A percentile compares a stretch with the other conserved stretches of the same genome.
phyloP scores from a whole-genome alignment of 2,329 filamentous ascomycete genomes.

The Rutstroemia sp. region DNA sequence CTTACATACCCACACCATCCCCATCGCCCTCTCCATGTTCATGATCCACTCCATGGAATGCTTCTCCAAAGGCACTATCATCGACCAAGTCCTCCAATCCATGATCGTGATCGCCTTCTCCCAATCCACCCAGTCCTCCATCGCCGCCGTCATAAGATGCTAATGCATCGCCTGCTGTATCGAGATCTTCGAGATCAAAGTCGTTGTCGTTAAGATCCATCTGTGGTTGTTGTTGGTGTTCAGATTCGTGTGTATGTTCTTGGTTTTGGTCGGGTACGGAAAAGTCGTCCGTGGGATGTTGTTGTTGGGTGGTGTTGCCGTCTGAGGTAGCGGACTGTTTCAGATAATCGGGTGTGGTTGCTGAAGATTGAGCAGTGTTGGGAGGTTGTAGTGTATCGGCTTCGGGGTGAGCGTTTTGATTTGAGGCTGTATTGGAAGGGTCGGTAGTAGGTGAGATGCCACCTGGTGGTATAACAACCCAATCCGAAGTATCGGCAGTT shows the following conservation, averaged over 20 bases:
- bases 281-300: not conserved
- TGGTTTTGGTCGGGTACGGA: not conserved
- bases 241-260: not conserved
- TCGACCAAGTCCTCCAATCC: slow-evolving; percentile 57
- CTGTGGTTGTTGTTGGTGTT: not conserved
- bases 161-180: slow-evolving; percentile 65
- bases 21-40: slow-evolving; percentile 13
- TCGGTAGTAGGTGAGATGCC: slow-evolving; percentile 35
- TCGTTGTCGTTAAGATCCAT: slow-evolving; percentile 42
- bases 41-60: slow-evolving; percentile 57
- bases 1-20: slow-evolving; percentile 12
- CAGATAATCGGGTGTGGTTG: not conserved
- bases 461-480: slow-evolving; percentile 67
- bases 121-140: slow-evolving; percentile 17
- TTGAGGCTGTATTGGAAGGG: not conserved
- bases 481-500: slow-evolving; percentile 53
- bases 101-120: slow-evolving; percentile 36
- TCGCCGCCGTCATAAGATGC: slow-evolving; percentile 55
- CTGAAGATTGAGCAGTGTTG: not conserved
- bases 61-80: slow-evolving; percentile 77
- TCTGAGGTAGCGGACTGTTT: slow-evolving; percentile 1
- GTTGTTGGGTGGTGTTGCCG: slow-evolving; percentile 1
- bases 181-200: slow-evolving; percentile 58
- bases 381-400: not conserved
- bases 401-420: not conserved